Evolutionary conservation across 2,329 filamentous ascomycete species (phyloP).

Genomic region (Tolypocladium tundrense): DNA sequence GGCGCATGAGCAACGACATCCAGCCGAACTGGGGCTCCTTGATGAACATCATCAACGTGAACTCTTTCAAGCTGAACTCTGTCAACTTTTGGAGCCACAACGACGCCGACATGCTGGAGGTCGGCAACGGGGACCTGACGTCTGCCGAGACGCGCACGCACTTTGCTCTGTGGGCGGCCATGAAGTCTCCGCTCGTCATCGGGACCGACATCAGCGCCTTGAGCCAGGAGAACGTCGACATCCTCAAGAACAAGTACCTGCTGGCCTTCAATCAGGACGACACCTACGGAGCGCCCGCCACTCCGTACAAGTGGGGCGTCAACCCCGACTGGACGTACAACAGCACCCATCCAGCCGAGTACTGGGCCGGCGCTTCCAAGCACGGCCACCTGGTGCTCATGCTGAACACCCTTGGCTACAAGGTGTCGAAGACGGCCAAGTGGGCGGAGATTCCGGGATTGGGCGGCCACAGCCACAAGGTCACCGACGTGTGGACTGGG

Average conservation of each 20-base stretch:
- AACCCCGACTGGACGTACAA: conserved; percentile 41
- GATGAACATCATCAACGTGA: conserved; percentile 34
- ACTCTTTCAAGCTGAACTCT: conserved; percentile 32
- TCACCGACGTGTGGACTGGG: conserved; percentile 36
- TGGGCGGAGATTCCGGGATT: conserved; percentile 35
- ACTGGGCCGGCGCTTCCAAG: conserved; percentile 33
- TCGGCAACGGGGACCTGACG: conserved; percentile 36
- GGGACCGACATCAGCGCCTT: conserved; percentile 30
- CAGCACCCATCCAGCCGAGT: conserved; percentile 34
- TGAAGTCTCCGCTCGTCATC: conserved; percentile 41
- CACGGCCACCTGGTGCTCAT: conserved; percentile 35
- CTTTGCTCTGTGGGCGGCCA: conserved; percentile 39
- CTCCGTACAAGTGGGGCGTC: conserved; percentile 36
- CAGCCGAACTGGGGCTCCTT: conserved; percentile 22
- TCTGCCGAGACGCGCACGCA: conserved; percentile 35
- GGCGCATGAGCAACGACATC: conserved; percentile 34
- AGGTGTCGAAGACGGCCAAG: conserved; percentile 22
- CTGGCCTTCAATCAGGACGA: conserved; percentile 36
- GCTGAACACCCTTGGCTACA: conserved; percentile 29
- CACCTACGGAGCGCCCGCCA: conserved; percentile 27
- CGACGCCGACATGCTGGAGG: conserved; percentile 40
- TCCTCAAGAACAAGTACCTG: conserved; percentile 30
- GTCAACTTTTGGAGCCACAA: conserved; percentile 38
- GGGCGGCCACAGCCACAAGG: conserved; percentile 19
- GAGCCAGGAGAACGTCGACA: conserved; percentile 21